Evolutionary conservation across 1,284 basidiomycete genomes (phyloP).

Genomic region (Ceratobasidium sp.): DNA sequence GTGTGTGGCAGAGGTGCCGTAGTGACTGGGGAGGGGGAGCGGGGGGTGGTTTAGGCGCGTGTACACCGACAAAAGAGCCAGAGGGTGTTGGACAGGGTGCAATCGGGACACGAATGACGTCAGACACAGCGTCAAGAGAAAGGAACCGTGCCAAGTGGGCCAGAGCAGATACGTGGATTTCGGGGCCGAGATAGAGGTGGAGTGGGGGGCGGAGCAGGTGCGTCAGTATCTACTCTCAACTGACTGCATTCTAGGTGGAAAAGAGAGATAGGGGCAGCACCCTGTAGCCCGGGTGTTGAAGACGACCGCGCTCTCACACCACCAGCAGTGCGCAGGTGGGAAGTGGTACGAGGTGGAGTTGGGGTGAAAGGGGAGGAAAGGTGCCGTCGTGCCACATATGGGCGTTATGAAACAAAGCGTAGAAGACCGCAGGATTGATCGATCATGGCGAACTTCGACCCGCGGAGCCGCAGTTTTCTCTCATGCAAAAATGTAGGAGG

Average conservation of each 20-base stretch:
- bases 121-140: slow-evolving; percentile 7
- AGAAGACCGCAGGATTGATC: slow-evolving; percentile 24
- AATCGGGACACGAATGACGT: slow-evolving; percentile 8
- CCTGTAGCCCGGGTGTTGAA: background rate
- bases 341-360: slow-evolving; percentile 21
- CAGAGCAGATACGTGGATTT: background rate
- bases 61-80: slow-evolving; percentile 12
- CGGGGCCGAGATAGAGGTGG: slow-evolving; percentile 11
- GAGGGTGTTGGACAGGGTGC: slow-evolving; percentile 11
- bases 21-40: slow-evolving; percentile 39
- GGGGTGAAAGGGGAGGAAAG: slow-evolving; percentile 5
- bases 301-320: slow-evolving; percentile 15
- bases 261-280: background rate
- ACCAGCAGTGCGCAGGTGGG: slow-evolving; percentile 6
- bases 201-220: slow-evolving; percentile 4
- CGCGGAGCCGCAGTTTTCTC: slow-evolving; percentile 30
- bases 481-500: background rate
- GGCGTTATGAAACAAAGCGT: slow-evolving; percentile 35
- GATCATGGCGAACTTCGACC: slow-evolving; percentile 27
- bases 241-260: background rate
- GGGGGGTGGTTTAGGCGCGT: slow-evolving; percentile 34
- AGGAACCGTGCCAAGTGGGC: background rate
- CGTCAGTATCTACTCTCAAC: slow-evolving; percentile 14
- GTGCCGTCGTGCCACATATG: slow-evolving; percentile 22
- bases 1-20: slow-evolving; percentile 37